Evolutionary conservation across 805 yeast genomes (phyloP).

Genomic region (Middelhovenomyces tepae): DNA sequence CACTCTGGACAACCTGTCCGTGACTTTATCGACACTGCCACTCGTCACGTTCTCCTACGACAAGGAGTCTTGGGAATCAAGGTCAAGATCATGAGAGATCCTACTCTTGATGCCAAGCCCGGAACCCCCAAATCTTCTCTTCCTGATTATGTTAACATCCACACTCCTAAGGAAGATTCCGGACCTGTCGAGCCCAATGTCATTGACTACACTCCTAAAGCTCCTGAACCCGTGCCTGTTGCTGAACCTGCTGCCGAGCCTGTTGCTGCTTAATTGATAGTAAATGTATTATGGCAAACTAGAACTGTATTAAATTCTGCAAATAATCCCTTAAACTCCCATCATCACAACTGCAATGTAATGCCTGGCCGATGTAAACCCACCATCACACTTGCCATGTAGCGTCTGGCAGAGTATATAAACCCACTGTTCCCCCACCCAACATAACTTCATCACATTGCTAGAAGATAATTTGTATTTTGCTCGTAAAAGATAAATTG

Average conservation of each 20-base stretch:
- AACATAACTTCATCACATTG: background rate
- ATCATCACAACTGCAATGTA: background rate
- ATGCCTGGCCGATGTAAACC: background rate
- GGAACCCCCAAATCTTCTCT: constrained; percentile 45
- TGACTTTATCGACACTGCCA: constrained; percentile 97
- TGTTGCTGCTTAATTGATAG: constrained; percentile 29
- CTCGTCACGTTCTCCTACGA: constrained; percentile 99
- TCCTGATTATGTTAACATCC: constrained; percentile 90
- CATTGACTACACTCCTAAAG: constrained; percentile 47
- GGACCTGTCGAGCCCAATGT: constrained; percentile 58
- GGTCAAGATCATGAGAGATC: constrained; percentile 99
- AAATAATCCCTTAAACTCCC: background rate
- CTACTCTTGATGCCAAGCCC: constrained; percentile 40
- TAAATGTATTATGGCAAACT: constrained; percentile 2
- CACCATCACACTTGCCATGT: no score
- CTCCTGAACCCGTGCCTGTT: constrained; percentile 23
- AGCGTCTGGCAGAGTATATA: constrained; percentile 6
- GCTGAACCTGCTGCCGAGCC: constrained; percentile 28
- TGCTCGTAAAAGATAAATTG: background rate
- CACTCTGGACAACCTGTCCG: constrained; percentile 99
- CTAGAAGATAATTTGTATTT: no score
- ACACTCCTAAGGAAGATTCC: constrained; percentile 88
- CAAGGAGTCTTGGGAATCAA: constrained; percentile 99
- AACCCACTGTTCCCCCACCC: constrained; percentile 1
- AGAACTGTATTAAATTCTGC: constrained; percentile 2